A percentile compares a stretch with the other conserved stretches of the same genome.
Evolutionary conservation across 177 flowering plant species (phyloP).

Genomic region (Vitis hybrid): DNA sequence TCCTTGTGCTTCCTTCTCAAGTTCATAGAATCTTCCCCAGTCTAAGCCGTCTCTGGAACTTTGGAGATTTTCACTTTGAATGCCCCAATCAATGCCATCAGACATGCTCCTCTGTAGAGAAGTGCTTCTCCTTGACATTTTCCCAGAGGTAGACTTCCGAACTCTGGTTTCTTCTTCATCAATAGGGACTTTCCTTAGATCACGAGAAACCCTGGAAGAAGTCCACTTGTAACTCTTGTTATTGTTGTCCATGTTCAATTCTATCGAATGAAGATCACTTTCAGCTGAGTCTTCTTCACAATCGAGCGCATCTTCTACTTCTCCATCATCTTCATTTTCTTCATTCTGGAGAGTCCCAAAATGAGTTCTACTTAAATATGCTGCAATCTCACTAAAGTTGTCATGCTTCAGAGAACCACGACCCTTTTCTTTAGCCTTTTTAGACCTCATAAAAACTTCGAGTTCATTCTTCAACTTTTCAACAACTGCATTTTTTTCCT

Average conservation of each 20-base stretch:
- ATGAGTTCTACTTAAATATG: conserved; percentile 26
- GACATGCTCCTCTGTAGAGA: conserved; percentile 60
- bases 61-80: conserved; percentile 27
- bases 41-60: conserved; percentile 29
- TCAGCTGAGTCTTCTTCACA: conserved; percentile 58
- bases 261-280: conserved; percentile 83
- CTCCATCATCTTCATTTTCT: conserved; percentile 44
- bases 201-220: conserved; percentile 26
- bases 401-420: conserved; percentile 22
- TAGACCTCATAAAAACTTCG: conserved; percentile 50
- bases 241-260: conserved; percentile 59
- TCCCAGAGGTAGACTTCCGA: conserved; percentile 52
- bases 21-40: conserved; percentile 36
- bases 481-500: conserved; percentile 73
- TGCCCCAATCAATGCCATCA: conserved; percentile 62
- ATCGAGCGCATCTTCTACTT: conserved; percentile 41
- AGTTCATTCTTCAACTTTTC: conserved; percentile 68
- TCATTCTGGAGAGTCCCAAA: conserved; percentile 27
- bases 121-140: conserved; percentile 36
- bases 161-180: conserved; percentile 44
- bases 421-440: conserved; percentile 38
- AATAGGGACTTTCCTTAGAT: conserved; percentile 25
- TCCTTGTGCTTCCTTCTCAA: conserved; percentile 33
- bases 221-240: conserved; percentile 54
- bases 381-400: conserved; percentile 34